A percentile compares a stretch with the other conserved stretches of the same genome.
These are phyloP conservation scores for Neurospora intermedia DNA, from an alignment of 495 filamentous ascomycete species.

Conservation along the genomic window DNA sequence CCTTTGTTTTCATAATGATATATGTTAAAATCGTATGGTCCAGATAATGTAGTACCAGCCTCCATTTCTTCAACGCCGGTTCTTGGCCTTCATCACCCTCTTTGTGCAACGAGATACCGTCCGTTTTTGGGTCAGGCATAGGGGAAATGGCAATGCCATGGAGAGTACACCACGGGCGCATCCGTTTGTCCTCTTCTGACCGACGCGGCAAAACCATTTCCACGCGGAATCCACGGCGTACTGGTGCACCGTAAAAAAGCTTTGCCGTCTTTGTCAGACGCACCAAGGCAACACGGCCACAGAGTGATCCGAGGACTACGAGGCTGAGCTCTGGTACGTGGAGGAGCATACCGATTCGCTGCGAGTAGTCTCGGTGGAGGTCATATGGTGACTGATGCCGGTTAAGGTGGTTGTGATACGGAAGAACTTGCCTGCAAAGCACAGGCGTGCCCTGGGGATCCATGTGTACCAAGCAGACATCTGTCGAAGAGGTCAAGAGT, in stretches of 20 bases:
- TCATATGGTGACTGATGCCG: slow-evolving; percentile 24
- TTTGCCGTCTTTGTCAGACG: slow-evolving; percentile 52
- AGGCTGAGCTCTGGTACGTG: slow-evolving; percentile 72
- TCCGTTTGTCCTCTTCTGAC: slow-evolving; percentile 22
- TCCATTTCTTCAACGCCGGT: slow-evolving; percentile 38
- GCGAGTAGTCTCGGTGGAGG: slow-evolving; percentile 31
- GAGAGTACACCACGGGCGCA: slow-evolving; percentile 29
- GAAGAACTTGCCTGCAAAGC: slow-evolving; percentile 34
- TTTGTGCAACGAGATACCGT: slow-evolving; percentile 18
- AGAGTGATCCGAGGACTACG: slow-evolving; percentile 60
- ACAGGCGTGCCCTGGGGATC: slow-evolving; percentile 28
- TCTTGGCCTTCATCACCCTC: slow-evolving; percentile 19
- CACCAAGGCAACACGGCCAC: slow-evolving; percentile 65
- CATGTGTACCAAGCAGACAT: slow-evolving; percentile 46
- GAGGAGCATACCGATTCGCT: slow-evolving; percentile 67
- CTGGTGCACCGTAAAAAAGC: slow-evolving; percentile 9
- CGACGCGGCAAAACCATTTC: slow-evolving; percentile 33
- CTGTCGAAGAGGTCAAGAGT: slow-evolving; percentile 47
- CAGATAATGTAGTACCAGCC: slow-evolving; percentile 64
- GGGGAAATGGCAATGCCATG: slow-evolving; percentile 34
- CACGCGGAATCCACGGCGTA: slow-evolving; percentile 30
- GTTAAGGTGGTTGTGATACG: slow-evolving; percentile 37
- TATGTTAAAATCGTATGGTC: slow-evolving; percentile 75
- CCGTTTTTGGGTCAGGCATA: slow-evolving; percentile 40
- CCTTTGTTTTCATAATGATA: slow-evolving; percentile 43